phyloP scores from a whole-genome alignment of 2,329 filamentous ascomycete genomes.

The Westerdykella ornata region DNA sequence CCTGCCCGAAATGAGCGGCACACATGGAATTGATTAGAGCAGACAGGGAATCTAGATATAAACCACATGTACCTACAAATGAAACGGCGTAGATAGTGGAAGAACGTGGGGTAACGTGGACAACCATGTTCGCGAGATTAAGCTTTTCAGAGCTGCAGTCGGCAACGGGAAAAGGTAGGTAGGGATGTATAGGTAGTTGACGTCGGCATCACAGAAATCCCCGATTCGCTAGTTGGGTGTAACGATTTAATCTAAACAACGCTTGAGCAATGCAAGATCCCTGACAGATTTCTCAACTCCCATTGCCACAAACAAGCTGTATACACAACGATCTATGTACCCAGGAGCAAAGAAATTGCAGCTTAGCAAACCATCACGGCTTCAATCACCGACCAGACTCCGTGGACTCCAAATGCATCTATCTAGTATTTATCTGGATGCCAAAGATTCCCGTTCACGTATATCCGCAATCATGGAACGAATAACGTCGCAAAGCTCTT shows the following conservation, averaged over 20 bases:
- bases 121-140: neutral
- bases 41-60: neutral
- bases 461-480: constrained; percentile 22
- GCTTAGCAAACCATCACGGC: neutral
- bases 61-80: no score
- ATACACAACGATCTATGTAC: no score
- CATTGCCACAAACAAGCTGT: neutral
- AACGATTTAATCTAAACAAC: constrained; percentile 1
- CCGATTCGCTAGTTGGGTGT: constrained; percentile 2
- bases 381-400: neutral
- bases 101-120: neutral
- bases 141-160: no score
- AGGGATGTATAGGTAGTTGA: neutral
- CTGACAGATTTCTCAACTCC: neutral
- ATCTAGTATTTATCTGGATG: no score
- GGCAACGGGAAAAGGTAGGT: neutral
- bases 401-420: no score
- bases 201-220: neutral
- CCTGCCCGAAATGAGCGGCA: constrained; percentile 1
- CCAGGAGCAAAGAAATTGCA: no score
- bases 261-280: constrained; percentile 2
- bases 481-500: constrained; percentile 26
- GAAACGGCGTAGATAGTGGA: no score
- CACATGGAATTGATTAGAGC: neutral
- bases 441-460: constrained; percentile 1